Evolutionary conservation across 1,284 basidiomycete genomes (phyloP).

Genomic region (Pisolithus thermaeus): DNA sequence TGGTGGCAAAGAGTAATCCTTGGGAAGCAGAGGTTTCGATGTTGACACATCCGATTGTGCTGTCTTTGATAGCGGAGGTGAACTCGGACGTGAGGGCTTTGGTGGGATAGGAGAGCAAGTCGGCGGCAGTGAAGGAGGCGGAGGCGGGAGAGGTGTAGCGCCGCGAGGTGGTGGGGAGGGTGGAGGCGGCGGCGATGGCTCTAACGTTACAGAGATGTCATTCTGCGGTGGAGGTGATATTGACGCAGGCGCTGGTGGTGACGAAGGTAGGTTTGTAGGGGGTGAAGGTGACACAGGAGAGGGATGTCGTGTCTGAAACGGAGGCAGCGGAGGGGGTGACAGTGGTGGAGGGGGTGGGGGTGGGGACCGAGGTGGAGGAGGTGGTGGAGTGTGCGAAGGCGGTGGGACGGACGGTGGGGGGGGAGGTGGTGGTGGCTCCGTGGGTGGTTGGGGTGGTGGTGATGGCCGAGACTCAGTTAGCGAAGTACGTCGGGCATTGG

Average conservation of each 20-base stretch:
- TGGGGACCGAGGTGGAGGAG: constrained; percentile 8
- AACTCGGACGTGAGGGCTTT: constrained; percentile 20
- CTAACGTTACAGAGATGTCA: constrained; percentile 5
- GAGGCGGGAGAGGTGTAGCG: constrained; percentile 16
- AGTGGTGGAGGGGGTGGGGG: constrained; percentile 19
- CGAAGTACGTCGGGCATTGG: constrained; percentile 23
- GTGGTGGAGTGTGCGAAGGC: constrained; percentile 8
- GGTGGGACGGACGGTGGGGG: constrained; percentile 20
- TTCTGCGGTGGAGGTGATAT: constrained; percentile 12
- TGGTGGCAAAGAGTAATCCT: constrained; percentile 33
- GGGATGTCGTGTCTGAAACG: constrained; percentile 12
- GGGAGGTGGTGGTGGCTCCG: constrained; percentile 26
- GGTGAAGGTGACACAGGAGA: not conserved
- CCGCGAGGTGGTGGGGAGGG: not conserved
- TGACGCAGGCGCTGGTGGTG: constrained; percentile 6
- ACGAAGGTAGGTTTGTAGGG: not conserved
- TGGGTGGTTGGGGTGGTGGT: constrained; percentile 23
- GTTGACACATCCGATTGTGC: constrained; percentile 26
- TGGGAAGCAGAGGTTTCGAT: constrained; percentile 21
- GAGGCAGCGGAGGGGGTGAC: constrained; percentile 20
- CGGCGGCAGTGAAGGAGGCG: constrained; percentile 22
- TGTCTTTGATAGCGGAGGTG: constrained; percentile 16
- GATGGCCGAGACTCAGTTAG: constrained; percentile 19
- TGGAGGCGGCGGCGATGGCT: constrained; percentile 7
- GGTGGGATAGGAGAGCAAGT: constrained; percentile 10